A percentile compares a stretch with the other conserved stretches of the same genome.
phyloP scores from a whole-genome alignment of 805 yeast genomes.

The Ogataea neopini region DNA sequence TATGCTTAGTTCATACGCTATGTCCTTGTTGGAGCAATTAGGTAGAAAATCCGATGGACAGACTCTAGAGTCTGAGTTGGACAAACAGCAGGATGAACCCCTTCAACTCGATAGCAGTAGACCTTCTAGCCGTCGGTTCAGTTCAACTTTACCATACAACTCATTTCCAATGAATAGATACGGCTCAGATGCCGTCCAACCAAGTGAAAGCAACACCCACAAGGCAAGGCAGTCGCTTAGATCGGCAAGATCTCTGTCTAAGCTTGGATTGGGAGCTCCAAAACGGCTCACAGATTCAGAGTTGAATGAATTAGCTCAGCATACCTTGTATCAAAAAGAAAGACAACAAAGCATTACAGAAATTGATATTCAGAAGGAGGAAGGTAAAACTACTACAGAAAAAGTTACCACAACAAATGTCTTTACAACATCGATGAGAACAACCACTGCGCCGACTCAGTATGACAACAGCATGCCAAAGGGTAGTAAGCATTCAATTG shows the following conservation, averaged over 20 bases:
- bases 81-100: background rate
- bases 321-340: constrained; percentile 7
- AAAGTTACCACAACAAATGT: constrained; percentile 20
- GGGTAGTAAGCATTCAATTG: constrained; percentile 21
- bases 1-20: constrained; percentile 52
- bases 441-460: constrained; percentile 19
- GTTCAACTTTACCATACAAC: constrained; percentile 12
- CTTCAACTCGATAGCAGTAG: constrained; percentile 12
- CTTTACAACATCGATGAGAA: constrained; percentile 19
- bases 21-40: constrained; percentile 46
- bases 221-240: constrained; percentile 14
- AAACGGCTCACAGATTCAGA: constrained; percentile 41
- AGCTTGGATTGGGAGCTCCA: constrained; percentile 52
- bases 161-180: constrained; percentile 7
- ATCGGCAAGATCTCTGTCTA: constrained; percentile 24
- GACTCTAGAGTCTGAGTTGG: too few species aligned
- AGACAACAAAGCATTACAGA: background rate
- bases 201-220: constrained; percentile 12
- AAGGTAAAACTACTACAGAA: constrained; percentile 5
- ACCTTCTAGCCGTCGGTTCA: constrained; percentile 23
- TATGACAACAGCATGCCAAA: constrained; percentile 7
- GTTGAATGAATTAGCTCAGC: constrained; percentile 18
- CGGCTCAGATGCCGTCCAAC: constrained; percentile 8
- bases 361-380: constrained; percentile 2
- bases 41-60: constrained; percentile 12